phyloP scores from a whole-genome alignment of 2,329 filamentous ascomycete genomes.

The Berkeleyomyces rouxiae region DNA sequence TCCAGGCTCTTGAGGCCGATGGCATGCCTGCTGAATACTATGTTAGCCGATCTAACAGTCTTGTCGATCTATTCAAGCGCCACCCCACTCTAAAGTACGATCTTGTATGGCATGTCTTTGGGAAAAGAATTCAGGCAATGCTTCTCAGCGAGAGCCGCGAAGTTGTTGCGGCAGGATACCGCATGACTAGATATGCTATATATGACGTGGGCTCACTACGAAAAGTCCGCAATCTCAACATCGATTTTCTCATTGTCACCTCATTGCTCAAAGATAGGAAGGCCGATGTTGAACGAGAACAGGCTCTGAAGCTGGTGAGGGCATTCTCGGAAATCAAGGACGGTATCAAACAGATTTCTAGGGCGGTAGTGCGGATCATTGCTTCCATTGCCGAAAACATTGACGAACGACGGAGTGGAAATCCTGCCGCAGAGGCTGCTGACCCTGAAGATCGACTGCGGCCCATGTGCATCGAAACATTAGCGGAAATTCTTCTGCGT shows the following conservation, averaged over 20 bases:
- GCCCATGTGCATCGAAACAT: slow-evolving; percentile 80
- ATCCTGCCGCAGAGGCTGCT: slow-evolving; percentile 45
- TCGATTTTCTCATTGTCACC: slow-evolving; percentile 78
- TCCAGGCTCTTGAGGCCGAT: slow-evolving; percentile 76
- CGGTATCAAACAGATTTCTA: slow-evolving; percentile 72
- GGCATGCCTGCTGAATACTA: slow-evolving; percentile 90
- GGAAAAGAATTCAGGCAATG: slow-evolving; percentile 86
- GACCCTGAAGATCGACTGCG: slow-evolving; percentile 70
- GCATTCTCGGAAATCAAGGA: slow-evolving; percentile 93
- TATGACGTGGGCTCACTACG: slow-evolving; percentile 79
- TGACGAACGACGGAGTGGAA: slow-evolving; percentile 53
- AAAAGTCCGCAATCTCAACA: slow-evolving; percentile 75
- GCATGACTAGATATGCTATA: slow-evolving; percentile 85
- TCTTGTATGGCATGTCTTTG: slow-evolving; percentile 88
- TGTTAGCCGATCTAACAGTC: slow-evolving; percentile 74
- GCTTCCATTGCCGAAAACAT: slow-evolving; percentile 78
- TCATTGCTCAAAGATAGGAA: slow-evolving; percentile 93
- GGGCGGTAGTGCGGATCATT: slow-evolving; percentile 73
- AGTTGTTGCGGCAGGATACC: slow-evolving; percentile 85
- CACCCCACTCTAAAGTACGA: slow-evolving; percentile 93
- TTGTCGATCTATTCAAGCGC: slow-evolving; percentile 92
- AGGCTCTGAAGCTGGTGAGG: slow-evolving; percentile 89
- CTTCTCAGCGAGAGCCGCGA: slow-evolving; percentile 89
- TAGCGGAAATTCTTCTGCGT: slow-evolving; percentile 79
- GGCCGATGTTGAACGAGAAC: slow-evolving; percentile 90